Evolutionary conservation across 192 early-diverging fungal species (phyloP).

Genomic region (Chytriomyces confervae): DNA sequence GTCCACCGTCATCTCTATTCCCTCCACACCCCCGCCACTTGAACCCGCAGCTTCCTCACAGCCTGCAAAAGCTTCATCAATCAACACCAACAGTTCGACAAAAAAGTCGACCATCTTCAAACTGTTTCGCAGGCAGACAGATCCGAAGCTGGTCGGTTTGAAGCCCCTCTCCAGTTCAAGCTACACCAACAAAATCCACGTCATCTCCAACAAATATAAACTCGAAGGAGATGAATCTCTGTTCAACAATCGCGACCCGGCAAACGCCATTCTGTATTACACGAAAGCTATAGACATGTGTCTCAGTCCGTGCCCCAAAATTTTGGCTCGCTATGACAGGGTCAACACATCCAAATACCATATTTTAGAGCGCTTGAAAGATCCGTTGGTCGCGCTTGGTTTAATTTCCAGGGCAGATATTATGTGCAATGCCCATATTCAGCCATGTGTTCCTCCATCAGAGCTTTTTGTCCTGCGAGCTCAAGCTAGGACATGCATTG

Average conservation of each 20-base stretch:
- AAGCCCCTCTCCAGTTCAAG: neutral
- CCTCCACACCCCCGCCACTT: neutral
- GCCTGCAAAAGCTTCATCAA: neutral
- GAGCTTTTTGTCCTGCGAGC: neutral
- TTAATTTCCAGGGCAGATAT: neutral
- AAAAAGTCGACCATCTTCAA: neutral
- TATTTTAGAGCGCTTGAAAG: neutral
- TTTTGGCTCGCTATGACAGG: neutral
- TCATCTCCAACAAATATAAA: conserved; percentile 3
- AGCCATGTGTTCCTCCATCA: conserved; percentile 3
- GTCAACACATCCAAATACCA: neutral
- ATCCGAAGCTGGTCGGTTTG: no score
- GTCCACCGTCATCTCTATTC: neutral
- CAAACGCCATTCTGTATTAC: conserved; percentile 1
- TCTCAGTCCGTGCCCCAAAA: neutral
- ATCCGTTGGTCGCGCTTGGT: neutral
- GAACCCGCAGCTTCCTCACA: neutral
- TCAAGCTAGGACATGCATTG: neutral
- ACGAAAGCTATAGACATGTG: conserved; percentile 17
- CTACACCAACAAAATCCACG: conserved; percentile 3
- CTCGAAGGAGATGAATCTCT: neutral
- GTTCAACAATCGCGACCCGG: conserved; percentile 1
- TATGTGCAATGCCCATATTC: neutral
- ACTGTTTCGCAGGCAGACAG: neutral
- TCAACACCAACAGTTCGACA: neutral